Conservation (phyloP, 805 yeast species). For the Scheffersomyces lignosus region DNA sequence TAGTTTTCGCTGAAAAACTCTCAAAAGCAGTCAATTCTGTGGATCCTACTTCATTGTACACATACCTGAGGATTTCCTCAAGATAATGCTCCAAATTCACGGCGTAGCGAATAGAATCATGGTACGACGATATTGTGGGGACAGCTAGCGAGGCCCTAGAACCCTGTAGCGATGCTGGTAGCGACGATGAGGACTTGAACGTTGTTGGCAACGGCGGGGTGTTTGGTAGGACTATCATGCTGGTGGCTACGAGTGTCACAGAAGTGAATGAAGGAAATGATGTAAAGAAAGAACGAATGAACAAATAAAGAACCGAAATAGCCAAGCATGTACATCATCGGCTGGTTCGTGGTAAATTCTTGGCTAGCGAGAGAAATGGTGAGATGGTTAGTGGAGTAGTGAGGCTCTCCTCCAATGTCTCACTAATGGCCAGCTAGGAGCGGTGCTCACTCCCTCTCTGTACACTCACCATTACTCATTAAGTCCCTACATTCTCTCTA, state of each 20-base stretch:
- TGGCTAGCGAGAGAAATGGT: too few relatives aligned
- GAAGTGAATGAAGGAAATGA: neutral
- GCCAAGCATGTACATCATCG: too few relatives aligned
- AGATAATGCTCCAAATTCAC: slow-evolving; percentile 36
- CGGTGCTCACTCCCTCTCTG: too few relatives aligned
- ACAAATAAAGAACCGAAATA: too few relatives aligned
- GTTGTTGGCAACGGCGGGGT: slow-evolving; percentile 29
- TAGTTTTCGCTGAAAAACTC: slow-evolving; percentile 1
- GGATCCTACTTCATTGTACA: slow-evolving; percentile 1
- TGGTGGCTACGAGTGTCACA: neutral
- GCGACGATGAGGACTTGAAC: neutral
- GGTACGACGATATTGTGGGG: slow-evolving; percentile 12
- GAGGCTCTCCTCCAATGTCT: too few relatives aligned
- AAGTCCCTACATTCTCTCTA: too few relatives aligned
- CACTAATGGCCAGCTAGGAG: too few relatives aligned
- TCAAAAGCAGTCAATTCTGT: slow-evolving; percentile 4
- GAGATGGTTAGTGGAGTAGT: too few relatives aligned
- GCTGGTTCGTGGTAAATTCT: too few relatives aligned
- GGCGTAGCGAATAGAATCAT: slow-evolving; percentile 30
- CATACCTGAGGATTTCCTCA: slow-evolving; percentile 21
- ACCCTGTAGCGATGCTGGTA: neutral
- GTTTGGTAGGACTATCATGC: slow-evolving; percentile 36
- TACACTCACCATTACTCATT: too few relatives aligned
- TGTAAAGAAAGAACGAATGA: neutral
- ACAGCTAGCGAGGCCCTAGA: slow-evolving; percentile 16